Conservation (phyloP, 2,329 filamentous ascomycete species). For the Claviceps quebecensis region DNA sequence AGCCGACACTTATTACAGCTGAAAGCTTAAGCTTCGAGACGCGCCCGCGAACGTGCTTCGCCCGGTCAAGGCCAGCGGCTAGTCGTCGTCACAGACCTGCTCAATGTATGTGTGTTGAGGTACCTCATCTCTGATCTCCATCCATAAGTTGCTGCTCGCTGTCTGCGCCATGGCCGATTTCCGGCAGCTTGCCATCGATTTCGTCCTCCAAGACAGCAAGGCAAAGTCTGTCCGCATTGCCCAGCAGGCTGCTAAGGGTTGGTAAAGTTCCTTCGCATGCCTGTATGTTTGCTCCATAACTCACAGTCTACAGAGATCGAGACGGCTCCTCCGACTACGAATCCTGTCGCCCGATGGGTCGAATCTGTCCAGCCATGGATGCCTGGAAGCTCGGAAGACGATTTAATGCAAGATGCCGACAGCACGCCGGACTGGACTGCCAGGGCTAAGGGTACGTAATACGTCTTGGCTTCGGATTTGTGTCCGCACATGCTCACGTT, state of each 20-base stretch:
- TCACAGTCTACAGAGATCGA: slow-evolving; percentile 27
- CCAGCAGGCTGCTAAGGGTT: slow-evolving; percentile 31
- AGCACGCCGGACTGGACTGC: slow-evolving; percentile 37
- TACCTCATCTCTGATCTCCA: background rate
- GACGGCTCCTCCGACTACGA: slow-evolving; percentile 26
- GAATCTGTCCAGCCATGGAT: slow-evolving; percentile 42
- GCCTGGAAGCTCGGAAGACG: slow-evolving; percentile 26
- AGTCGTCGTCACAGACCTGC: background rate
- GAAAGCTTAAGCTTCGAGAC: background rate
- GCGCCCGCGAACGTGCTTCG: no score
- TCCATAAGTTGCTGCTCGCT: background rate
- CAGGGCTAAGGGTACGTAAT: slow-evolving; percentile 32
- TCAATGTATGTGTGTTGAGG: no score
- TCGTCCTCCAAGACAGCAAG: slow-evolving; percentile 37
- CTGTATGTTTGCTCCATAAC: background rate
- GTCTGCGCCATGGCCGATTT: slow-evolving; percentile 32
- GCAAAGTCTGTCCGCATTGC: slow-evolving; percentile 25
- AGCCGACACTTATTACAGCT: background rate
- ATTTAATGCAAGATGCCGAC: slow-evolving; percentile 23
- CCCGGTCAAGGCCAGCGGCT: background rate
- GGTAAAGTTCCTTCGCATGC: background rate
- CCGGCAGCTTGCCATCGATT: slow-evolving; percentile 38
- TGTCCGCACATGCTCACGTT: background rate
- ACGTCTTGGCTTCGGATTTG: background rate
- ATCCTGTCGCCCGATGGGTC: slow-evolving; percentile 39